These are phyloP conservation scores for Dendrobium officinale DNA, from an alignment of 106 monocot genomes.

Conservation along the genomic window DNA sequence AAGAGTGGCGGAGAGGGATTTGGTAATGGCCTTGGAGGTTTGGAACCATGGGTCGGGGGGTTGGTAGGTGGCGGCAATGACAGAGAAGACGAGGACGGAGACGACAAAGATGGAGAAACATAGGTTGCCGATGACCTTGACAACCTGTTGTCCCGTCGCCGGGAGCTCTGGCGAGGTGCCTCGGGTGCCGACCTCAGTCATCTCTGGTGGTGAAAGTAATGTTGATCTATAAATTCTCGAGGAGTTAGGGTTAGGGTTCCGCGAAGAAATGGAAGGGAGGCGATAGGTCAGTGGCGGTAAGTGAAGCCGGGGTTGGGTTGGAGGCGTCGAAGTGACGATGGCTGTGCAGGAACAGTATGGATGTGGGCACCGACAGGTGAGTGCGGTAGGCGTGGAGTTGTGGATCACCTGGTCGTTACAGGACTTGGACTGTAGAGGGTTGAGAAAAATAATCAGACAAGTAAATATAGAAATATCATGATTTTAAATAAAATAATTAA, in stretches of 20 bases:
- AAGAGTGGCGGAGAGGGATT: conserved; percentile 53
- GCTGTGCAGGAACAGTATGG: not conserved
- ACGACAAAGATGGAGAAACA: conserved; percentile 74
- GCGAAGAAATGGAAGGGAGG: not conserved
- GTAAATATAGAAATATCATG: no score
- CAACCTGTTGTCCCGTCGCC: conserved; percentile 24
- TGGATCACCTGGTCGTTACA: not conserved
- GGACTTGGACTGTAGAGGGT: no score
- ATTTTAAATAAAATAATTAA: no score
- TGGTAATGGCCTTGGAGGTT: conserved; percentile 39
- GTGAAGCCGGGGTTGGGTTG: not conserved
- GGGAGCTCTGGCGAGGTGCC: conserved; percentile 4
- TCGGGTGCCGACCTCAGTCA: not conserved
- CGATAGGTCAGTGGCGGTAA: not conserved
- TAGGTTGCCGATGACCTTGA: conserved; percentile 48
- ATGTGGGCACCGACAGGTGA: not conserved
- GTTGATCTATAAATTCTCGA: conserved; percentile 1
- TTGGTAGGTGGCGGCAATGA: conserved; percentile 92
- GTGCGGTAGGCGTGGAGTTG: not conserved
- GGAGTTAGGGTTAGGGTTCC: not conserved
- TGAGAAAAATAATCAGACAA: no score
- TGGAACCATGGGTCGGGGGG: conserved; percentile 90
- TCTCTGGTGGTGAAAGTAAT: not conserved
- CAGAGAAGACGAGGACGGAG: conserved; percentile 71
- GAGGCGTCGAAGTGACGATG: not conserved